These are phyloP conservation scores for Haematococcus lacustris DNA, from an alignment of 139 green algal species.

Conservation along the genomic window DNA sequence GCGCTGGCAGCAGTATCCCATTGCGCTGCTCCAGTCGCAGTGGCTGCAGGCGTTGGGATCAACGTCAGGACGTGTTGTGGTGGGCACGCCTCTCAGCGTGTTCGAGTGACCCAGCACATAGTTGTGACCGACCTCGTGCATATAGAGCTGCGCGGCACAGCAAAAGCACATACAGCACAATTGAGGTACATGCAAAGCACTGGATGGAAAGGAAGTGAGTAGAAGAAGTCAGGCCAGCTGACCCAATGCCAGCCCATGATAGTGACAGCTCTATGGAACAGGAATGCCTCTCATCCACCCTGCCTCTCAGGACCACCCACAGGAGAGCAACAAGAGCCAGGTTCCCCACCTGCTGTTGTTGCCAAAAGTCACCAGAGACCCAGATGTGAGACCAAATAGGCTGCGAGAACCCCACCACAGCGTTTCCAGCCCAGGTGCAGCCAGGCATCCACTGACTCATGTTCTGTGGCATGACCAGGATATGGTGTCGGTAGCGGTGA, in stretches of 20 bases:
- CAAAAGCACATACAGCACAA: neutral
- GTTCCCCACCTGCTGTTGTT: constrained; percentile 12
- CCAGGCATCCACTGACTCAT: constrained; percentile 9
- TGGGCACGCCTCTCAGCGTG: neutral
- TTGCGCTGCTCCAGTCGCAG: constrained; percentile 21
- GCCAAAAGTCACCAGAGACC: constrained; percentile 23
- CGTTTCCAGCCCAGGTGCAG: constrained; percentile 19
- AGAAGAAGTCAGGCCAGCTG: neutral
- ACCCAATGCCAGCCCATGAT: neutral
- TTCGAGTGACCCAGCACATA: constrained; percentile 22
- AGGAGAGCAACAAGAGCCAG: neutral
- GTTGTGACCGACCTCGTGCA: constrained; percentile 39
- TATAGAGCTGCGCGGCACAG: constrained; percentile 10
- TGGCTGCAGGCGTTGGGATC: constrained; percentile 1
- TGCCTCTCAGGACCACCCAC: neutral
- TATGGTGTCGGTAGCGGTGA: constrained; percentile 15
- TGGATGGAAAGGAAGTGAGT: neutral
- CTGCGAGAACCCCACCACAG: constrained; percentile 14
- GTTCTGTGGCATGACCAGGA: constrained; percentile 18
- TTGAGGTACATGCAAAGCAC: neutral
- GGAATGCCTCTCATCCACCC: neutral
- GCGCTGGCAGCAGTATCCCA: constrained; percentile 21
- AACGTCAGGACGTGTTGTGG: neutral
- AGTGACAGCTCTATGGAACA: neutral
- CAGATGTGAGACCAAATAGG: constrained; percentile 16